phyloP scores from a whole-genome alignment of 306 rosid genomes.

The Carpinus fangiana region DNA sequence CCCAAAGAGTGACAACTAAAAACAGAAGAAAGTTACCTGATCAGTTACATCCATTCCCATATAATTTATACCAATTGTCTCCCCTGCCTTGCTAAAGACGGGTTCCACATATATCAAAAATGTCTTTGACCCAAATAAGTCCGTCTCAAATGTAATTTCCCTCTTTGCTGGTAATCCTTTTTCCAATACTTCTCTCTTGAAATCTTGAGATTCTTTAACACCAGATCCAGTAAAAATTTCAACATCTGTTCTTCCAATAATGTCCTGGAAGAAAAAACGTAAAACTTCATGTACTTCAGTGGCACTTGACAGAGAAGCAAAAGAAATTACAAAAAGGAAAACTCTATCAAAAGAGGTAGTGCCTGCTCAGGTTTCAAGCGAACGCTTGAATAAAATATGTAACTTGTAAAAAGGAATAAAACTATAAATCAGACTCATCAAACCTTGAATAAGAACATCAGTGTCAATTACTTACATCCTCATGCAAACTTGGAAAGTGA shows the following conservation, averaged over 20 bases:
- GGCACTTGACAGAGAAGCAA: constrained; percentile 21
- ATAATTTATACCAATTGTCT: constrained; percentile 85
- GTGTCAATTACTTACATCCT: constrained; percentile 70
- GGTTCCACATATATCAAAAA: constrained; percentile 91
- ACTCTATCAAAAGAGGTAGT: neutral
- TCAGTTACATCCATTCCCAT: constrained; percentile 98
- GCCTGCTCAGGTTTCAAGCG: neutral
- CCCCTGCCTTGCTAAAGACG: constrained; percentile 88
- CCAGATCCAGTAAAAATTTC: constrained; percentile 88
- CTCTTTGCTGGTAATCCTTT: constrained; percentile 84
- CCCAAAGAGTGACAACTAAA: constrained; percentile 3
- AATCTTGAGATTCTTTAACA: constrained; percentile 84
- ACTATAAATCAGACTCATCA: constrained; percentile 19
- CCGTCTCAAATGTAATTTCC: constrained; percentile 91
- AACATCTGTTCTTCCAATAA: constrained; percentile 91
- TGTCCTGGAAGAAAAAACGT: constrained; percentile 51
- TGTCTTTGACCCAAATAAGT: constrained; percentile 77
- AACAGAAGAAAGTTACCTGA: constrained; percentile 55
- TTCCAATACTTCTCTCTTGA: constrained; percentile 89
- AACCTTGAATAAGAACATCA: constrained; percentile 40
- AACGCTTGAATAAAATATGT: neutral
- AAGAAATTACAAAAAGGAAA: constrained; percentile 18
- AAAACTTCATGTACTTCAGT: constrained; percentile 14
- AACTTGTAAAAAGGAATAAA: constrained; percentile 3
- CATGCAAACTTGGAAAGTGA: constrained; percentile 92